Evolutionary conservation across 108 stramenopile species (phyloP), one percentile per base, ranked within the genome.

Genomic region (Cylindrotheca closterium): DNA sequence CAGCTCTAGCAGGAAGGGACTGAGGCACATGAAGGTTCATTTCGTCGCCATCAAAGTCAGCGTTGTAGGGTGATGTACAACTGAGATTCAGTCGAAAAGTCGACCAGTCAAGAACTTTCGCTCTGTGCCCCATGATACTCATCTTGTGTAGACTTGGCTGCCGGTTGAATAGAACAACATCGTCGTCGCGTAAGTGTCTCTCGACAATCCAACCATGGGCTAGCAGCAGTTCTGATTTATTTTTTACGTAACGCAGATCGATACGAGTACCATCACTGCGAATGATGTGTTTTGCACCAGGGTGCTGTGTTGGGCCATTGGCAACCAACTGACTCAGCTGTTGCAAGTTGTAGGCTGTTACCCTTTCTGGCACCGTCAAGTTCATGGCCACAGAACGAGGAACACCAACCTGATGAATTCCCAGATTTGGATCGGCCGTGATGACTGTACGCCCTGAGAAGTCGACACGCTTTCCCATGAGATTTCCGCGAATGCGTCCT

Each of bases 391-490:
- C 88, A 52, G 87, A 92, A 34, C 95, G 79, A 2, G 99, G 99
- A 8, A 98, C 98, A 56, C 99, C 99, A 30, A 99, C 98, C 81
- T 99, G 97, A 57, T 98, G 95, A 77, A 99, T 98, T 55, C 96
- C 92, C 37, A 99, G 72, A 79, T 96, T 98, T 17, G 99, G 99
- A 84, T 99, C 99, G 28, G 98, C 98, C 1, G 99, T 99, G 74
- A 99, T 99, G 68, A 99, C 99, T 15, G 99, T 98, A 46, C 99
- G 94, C 18, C 96, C 97, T 3, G 89, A 92, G 72, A 98, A 99
- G 75, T 99, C 98, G 46, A 99, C 99, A 65, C 99, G 98, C 81
- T 99, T 99, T 52, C 99, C 99, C 99, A 99, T 99, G 33, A 99
- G 83, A 65, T 99, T 99, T 37, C 98, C 98, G 48, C 99, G 93